phyloP scores from a whole-genome alignment of 768 basidiomycete species.

The Pholiota conissans region DNA sequence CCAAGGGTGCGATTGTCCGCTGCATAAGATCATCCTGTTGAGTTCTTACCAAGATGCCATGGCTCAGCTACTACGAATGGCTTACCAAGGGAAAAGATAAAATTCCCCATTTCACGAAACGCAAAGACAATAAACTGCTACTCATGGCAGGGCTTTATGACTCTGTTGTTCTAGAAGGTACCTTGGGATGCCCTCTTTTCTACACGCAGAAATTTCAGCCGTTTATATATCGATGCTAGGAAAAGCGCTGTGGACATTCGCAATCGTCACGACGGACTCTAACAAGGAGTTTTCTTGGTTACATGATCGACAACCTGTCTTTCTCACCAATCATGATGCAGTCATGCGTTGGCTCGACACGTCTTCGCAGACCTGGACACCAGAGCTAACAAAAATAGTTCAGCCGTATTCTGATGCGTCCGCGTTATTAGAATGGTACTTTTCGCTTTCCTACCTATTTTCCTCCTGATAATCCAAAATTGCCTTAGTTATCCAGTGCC shows the following conservation, averaged over 20 bases:
- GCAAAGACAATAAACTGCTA: constrained; percentile 63
- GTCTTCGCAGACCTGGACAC: constrained; percentile 61
- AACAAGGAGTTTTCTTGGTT: constrained; percentile 76
- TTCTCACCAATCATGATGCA: constrained; percentile 63
- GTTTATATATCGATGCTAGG: constrained; percentile 33
- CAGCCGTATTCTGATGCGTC: constrained; percentile 53
- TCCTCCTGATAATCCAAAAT: background rate
- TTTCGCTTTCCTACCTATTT: constrained; percentile 3
- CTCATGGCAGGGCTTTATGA: constrained; percentile 91
- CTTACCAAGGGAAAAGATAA: constrained; percentile 78
- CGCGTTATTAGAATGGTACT: constrained; percentile 69
- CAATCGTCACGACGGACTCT: constrained; percentile 84
- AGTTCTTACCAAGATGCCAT: background rate
- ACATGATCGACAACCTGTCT: constrained; percentile 89
- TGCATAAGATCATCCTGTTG: background rate
- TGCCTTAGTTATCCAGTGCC: constrained; percentile 78
- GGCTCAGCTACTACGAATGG: constrained; percentile 90
- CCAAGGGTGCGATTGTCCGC: constrained; percentile 32
- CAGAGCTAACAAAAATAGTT: constrained; percentile 58
- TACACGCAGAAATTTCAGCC: background rate
- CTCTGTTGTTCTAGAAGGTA: constrained; percentile 63
- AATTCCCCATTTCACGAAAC: constrained; percentile 80
- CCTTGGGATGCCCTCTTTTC: constrained; percentile 1
- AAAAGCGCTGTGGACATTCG: constrained; percentile 72
- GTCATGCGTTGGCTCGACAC: constrained; percentile 82